A percentile compares a stretch with the other conserved stretches of the same genome.
Conservation (phyloP, 176 grass and related monocot genomes). For the Sorghum bicolor region DNA sequence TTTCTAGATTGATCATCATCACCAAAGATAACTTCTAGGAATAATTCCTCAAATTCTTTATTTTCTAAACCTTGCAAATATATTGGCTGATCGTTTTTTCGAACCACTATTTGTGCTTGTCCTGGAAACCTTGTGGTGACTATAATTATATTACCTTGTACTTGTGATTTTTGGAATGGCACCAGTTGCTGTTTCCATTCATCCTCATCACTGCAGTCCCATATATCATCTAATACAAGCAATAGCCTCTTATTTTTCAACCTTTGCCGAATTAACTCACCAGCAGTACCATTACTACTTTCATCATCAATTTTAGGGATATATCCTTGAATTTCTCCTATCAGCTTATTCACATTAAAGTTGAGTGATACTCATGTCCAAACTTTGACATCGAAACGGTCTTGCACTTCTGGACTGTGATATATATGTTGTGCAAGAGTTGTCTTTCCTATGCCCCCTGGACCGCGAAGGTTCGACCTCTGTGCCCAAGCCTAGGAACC, state of each 20-base stretch:
- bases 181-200: neutral
- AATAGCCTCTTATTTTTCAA: neutral
- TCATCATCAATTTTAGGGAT: neutral
- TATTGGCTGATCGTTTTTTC: neutral
- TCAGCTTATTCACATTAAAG: neutral
- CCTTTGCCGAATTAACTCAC: neutral
- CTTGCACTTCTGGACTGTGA: neutral
- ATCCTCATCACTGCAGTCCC: neutral
- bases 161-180: neutral
- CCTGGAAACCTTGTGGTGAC: neutral
- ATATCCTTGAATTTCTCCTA: neutral
- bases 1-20: neutral
- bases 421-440: constrained; percentile 31
- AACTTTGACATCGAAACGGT: neutral
- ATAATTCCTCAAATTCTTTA: neutral
- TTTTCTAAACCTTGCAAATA: neutral
- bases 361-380: constrained; percentile 27
- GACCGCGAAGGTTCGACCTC: too few relatives aligned
- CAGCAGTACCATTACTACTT: neutral
- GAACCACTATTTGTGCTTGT: neutral
- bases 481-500: too few relatives aligned
- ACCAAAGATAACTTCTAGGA: neutral
- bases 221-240: constrained; percentile 13
- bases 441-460: constrained; percentile 38
- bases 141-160: neutral